Conservation (phyloP, 495 filamentous ascomycete species). For the Glarea lozoyensis region DNA sequence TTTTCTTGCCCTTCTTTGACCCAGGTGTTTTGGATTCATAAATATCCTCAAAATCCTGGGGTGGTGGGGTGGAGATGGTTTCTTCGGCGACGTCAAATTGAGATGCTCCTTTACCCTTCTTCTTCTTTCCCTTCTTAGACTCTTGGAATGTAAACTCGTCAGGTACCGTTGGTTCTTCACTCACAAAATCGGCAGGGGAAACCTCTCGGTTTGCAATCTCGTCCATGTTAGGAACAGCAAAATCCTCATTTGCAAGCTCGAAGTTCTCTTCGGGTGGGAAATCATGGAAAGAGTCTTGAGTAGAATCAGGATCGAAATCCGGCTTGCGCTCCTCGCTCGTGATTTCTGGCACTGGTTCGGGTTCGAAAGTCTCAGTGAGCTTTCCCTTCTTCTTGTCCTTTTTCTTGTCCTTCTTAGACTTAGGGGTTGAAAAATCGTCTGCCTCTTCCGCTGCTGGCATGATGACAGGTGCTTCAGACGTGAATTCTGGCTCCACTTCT, state of each 20-base stretch:
- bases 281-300: background rate
- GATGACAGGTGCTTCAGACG: background rate
- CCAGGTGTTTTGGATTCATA: slow-evolving; percentile 6
- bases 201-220: too few relatives aligned
- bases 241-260: background rate
- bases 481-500: background rate
- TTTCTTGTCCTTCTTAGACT: slow-evolving; percentile 20
- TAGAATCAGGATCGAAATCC: slow-evolving; percentile 8
- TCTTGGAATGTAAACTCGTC: slow-evolving; percentile 5
- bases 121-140: slow-evolving; percentile 21
- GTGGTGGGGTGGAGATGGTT: background rate
- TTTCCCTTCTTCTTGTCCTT: slow-evolving; percentile 16
- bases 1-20: slow-evolving; percentile 18
- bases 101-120: slow-evolving; percentile 21
- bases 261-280: background rate
- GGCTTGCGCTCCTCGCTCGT: slow-evolving; percentile 25
- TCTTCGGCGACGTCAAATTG: slow-evolving; percentile 10
- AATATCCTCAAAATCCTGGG: background rate
- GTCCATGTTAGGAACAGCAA: too few relatives aligned
- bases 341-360: slow-evolving; percentile 1
- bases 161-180: background rate
- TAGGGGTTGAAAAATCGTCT: slow-evolving; percentile 1
- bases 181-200: slow-evolving; percentile 7
- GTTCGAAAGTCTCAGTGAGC: background rate
- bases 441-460: background rate